Percentiles rank a stretch among this genome's conserved stretches.
Conservation (phyloP, 306 rosid species). For the Cercis canadensis region DNA sequence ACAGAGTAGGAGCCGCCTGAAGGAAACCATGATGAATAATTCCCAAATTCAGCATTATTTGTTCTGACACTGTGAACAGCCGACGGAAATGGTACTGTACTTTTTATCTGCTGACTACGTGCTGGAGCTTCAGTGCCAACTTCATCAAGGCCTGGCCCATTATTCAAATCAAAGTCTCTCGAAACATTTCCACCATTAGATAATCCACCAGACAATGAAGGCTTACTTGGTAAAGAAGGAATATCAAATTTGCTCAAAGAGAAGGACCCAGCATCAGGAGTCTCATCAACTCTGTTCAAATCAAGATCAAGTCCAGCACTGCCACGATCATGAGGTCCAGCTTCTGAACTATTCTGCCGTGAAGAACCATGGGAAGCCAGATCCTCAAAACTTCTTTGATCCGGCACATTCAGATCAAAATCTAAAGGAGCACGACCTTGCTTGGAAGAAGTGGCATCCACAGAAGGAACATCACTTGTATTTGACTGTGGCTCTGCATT, state of each 20-base stretch:
- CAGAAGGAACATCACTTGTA: slow-evolving; percentile 47
- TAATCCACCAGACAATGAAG: slow-evolving; percentile 66
- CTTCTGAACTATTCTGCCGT: slow-evolving; percentile 32
- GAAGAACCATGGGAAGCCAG: slow-evolving; percentile 51
- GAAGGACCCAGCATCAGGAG: slow-evolving; percentile 59
- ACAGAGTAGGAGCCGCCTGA: slow-evolving; percentile 74
- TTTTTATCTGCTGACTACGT: slow-evolving; percentile 64
- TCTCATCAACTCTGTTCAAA: slow-evolving; percentile 79
- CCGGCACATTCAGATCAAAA: slow-evolving; percentile 85
- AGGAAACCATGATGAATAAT: slow-evolving; percentile 83
- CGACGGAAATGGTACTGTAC: slow-evolving; percentile 46
- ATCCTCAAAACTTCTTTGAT: slow-evolving; percentile 74
- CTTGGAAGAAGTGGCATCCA: slow-evolving; percentile 53
- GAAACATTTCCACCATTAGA: slow-evolving; percentile 68
- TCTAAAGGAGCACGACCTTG: slow-evolving; percentile 75
- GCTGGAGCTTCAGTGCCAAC: slow-evolving; percentile 58
- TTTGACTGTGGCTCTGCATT: slow-evolving; percentile 48
- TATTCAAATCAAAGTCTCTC: slow-evolving; percentile 90
- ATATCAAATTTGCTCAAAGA: slow-evolving; percentile 62
- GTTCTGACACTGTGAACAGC: slow-evolving; percentile 63
- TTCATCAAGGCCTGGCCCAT: slow-evolving; percentile 92
- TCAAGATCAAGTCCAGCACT: slow-evolving; percentile 85
- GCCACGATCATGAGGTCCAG: slow-evolving; percentile 61
- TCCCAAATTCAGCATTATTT: slow-evolving; percentile 69
- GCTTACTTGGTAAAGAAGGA: slow-evolving; percentile 54